Percentiles rank a stretch among this genome's conserved stretches.
These are phyloP conservation scores for Colletotrichum sidae DNA, from an alignment of 2,329 filamentous ascomycete species.

Conservation along the genomic window DNA sequence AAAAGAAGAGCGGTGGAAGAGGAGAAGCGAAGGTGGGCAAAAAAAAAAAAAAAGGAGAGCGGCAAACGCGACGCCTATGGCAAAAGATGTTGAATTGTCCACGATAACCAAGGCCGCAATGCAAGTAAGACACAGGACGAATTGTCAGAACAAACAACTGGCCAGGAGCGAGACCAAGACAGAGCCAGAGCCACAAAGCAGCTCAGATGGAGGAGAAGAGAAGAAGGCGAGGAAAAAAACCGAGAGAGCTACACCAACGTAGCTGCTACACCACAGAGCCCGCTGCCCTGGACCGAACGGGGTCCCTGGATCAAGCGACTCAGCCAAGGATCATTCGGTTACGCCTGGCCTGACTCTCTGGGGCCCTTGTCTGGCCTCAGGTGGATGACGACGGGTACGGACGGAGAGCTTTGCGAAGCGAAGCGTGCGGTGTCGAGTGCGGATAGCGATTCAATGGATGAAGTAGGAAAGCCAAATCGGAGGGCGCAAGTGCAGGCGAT, in stretches of 20 bases:
- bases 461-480: too few relatives aligned
- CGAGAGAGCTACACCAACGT: conserved; percentile 1
- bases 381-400: conserved; percentile 21
- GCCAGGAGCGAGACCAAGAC: conserved; percentile 4
- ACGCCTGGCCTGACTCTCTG: conserved; percentile 17
- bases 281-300: conserved; percentile 15
- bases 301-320: conserved; percentile 21
- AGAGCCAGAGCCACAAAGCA: conserved; percentile 2
- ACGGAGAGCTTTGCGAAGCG: background rate
- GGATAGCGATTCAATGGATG: too few relatives aligned
- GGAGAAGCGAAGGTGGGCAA: background rate
- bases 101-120: background rate
- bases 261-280: too few relatives aligned
- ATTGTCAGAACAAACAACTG: background rate
- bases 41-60: too few relatives aligned
- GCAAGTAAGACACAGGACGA: background rate
- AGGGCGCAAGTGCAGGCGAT: too few relatives aligned
- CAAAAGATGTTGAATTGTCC: background rate
- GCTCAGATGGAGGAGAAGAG: conserved; percentile 12
- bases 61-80: conserved; percentile 4
- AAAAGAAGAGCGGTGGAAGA: conserved; percentile 2
- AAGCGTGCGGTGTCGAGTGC: too few relatives aligned
- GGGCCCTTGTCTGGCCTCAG: conserved; percentile 21
- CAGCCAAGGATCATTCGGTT: conserved; percentile 19
- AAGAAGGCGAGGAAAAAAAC: conserved; percentile 12